Evolutionary conservation across 1,284 basidiomycete genomes (phyloP).

Genomic region (Ceratobasidium sp.): DNA sequence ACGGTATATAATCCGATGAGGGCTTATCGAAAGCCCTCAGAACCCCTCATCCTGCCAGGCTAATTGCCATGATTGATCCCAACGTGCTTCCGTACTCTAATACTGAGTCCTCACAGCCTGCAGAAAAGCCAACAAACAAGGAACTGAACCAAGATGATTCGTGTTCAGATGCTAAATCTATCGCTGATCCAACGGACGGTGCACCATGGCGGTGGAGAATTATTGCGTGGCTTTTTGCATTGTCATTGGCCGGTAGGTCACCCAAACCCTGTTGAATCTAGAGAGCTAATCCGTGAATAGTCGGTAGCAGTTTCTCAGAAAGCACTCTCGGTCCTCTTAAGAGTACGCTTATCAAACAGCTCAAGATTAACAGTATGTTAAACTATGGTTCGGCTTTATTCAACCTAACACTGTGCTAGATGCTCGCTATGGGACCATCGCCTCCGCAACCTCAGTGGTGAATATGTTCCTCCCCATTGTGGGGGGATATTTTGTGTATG

Average conservation of each 20-base stretch:
- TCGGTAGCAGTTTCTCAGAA: slow-evolving; percentile 17
- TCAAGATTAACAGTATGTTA: slow-evolving; percentile 13
- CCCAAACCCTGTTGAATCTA: background rate
- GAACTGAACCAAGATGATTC: background rate
- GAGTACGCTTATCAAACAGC: slow-evolving; percentile 17
- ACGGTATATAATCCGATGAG: background rate
- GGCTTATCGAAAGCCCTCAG: no score
- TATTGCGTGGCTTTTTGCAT: slow-evolving; percentile 17
- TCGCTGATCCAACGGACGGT: slow-evolving; percentile 1
- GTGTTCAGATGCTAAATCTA: background rate
- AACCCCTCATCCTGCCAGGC: no score
- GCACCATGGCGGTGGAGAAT: slow-evolving; percentile 26
- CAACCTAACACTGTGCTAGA: background rate
- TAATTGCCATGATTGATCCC: background rate
- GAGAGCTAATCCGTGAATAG: background rate
- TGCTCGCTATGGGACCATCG: slow-evolving; percentile 14
- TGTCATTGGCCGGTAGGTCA: slow-evolving; percentile 8
- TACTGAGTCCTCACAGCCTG: background rate
- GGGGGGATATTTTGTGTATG: slow-evolving; percentile 21
- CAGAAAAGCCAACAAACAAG: background rate
- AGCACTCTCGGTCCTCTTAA: slow-evolving; percentile 9
- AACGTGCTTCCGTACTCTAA: background rate
- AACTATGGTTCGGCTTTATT: no score
- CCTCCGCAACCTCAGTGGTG: slow-evolving; percentile 11
- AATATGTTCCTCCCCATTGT: slow-evolving; percentile 24